These are phyloP conservation scores for Gynochthodes officinalis DNA, from an alignment of 257 asterid genomes.

Conservation along the genomic window DNA sequence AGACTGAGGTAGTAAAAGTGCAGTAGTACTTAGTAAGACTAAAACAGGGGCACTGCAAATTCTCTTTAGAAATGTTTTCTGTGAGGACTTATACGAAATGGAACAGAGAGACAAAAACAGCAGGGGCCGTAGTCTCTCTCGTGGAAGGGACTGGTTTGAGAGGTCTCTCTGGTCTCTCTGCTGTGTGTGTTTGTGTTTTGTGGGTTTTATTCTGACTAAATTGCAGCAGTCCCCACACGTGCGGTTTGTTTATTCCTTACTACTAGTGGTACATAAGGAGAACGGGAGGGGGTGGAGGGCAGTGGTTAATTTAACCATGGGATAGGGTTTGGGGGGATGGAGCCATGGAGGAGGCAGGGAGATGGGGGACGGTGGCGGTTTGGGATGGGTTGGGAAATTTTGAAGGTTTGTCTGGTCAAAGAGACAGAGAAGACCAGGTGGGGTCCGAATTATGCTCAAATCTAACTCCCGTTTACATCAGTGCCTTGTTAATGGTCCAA, in stretches of 20 bases:
- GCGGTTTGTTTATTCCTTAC: conserved; percentile 23
- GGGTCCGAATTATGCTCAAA: conserved; percentile 27
- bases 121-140: conserved; percentile 11
- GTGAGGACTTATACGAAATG: conserved; percentile 36
- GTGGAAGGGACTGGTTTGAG: not conserved
- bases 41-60: conserved; percentile 39
- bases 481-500: conserved; percentile 18
- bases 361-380: too few relatives aligned
- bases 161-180: not conserved
- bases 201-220: conserved; percentile 28
- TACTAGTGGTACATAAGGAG: not conserved
- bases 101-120: conserved; percentile 48
- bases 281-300: too few relatives aligned
- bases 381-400: too few relatives aligned
- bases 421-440: conserved; percentile 17
- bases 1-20: not conserved
- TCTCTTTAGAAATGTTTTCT: conserved; percentile 38
- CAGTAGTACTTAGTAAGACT: not conserved
- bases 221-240: conserved; percentile 38
- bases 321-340: not conserved
- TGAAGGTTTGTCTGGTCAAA: conserved; percentile 47
- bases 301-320: conserved; percentile 15
- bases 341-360: too few relatives aligned
- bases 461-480: conserved; percentile 33
- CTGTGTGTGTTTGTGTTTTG: conserved; percentile 14